Base-by-base conservation (phyloP, 2,329 filamentous ascomycete species). In the Aspergillus transmontanensis region DNA sequence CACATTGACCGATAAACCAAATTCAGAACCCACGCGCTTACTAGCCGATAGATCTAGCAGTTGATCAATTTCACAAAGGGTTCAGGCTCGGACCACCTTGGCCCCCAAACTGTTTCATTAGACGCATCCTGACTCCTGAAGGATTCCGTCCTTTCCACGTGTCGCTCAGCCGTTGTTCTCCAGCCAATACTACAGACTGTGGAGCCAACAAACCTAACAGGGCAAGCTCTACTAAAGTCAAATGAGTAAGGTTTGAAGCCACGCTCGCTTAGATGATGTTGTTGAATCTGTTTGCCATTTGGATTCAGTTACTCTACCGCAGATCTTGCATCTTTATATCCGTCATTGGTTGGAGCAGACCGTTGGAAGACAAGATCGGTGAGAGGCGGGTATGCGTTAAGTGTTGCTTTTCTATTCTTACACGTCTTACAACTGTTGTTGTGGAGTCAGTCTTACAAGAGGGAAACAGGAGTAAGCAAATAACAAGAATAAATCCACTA, bases 121-220 rank as follows among this genome's bases (percentile, higher is more conserved):
- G 21, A 55, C 43, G 43, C 43, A 46, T 26, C 21, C 11, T 6
- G 21, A 21, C 21, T 46, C 43, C 57, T 50, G 57, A 50, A 58
- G 57, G 57, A 58, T 58, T 50, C 43, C 28, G 46, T 23, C n/a
- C 43, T 26, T 46, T 46, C 21, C 43, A 46, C 57, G 43, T 58
- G 43, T 46, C 43, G 19, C 57, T 26, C 43, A 46, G 43, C 57
- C 43, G 50, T 43, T 11, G 21, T 26, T 36, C 16, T 32, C n/a
- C 43, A 45, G 11, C 53, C 53, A 58, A 46, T 36, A 58, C 41
- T n/a, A n/a, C 28, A 34, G 41, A 34, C 11, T 34, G 10, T n/a
- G 30, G 19, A 41, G n/a, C 43, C 57, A 58, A 30, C 57, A 50
- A 58, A 34, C 2, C 56, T 28, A 58, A 58, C 19, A 12, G 43